Percentiles rank a stretch among this genome's conserved stretches.
These are phyloP conservation scores for Aspergillus versicolor DNA, from an alignment of 2,329 filamentous ascomycete genomes.

Conservation along the genomic window DNA sequence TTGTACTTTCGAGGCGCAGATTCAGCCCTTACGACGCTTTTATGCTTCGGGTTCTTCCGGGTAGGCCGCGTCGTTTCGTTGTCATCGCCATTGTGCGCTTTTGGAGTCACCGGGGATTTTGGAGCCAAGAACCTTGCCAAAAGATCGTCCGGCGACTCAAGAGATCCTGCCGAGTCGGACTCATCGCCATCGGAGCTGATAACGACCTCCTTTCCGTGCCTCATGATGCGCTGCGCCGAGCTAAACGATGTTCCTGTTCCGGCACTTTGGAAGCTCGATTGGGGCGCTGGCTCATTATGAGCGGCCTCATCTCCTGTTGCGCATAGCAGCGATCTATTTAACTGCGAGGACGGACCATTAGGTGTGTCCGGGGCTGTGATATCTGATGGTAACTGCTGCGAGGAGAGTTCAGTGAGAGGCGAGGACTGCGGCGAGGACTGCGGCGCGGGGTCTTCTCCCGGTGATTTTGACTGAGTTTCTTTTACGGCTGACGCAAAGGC, in stretches of 20 bases:
- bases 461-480: conserved; percentile 3
- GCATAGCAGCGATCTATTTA: conserved; percentile 17
- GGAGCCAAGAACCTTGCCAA: conserved; percentile 30
- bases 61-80: conserved; percentile 12
- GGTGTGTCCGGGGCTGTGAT: conserved; percentile 17
- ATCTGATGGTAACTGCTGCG: conserved; percentile 22
- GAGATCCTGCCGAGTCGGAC: conserved; percentile 56
- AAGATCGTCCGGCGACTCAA: conserved; percentile 57
- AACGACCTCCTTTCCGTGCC: conserved; percentile 54
- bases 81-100: conserved; percentile 11
- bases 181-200: conserved; percentile 72
- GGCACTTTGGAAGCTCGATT: conserved; percentile 22
- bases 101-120: conserved; percentile 1
- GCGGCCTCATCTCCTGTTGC: not conserved
- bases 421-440: conserved; percentile 32
- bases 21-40: conserved; percentile 8
- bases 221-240: conserved; percentile 55
- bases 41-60: conserved; percentile 19
- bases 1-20: conserved; percentile 52
- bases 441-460: conserved; percentile 16
- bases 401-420: conserved; percentile 26
- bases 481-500: conserved; percentile 16
- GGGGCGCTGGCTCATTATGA: conserved; percentile 3
- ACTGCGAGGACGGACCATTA: conserved; percentile 14
- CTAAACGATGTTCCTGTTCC: conserved; percentile 23